These are phyloP conservation scores for Graphiopsis chlorocephala DNA, from an alignment of 2,329 filamentous ascomycete genomes.

Conservation along the genomic window DNA sequence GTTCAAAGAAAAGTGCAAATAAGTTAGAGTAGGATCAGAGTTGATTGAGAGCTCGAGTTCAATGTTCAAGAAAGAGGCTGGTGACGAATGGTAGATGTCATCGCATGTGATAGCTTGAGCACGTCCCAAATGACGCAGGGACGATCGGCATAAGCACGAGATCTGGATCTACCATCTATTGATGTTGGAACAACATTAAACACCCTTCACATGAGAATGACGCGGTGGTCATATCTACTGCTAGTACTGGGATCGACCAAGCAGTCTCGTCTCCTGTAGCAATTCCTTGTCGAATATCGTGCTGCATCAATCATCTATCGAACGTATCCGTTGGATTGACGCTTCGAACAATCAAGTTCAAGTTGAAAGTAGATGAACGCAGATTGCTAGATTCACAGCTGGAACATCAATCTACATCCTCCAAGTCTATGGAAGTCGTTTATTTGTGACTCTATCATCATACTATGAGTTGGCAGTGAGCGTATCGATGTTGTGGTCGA, in stretches of 20 bases:
- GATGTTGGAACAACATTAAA: neutral
- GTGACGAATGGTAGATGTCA: conserved; percentile 15
- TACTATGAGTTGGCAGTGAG: neutral
- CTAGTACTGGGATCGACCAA: neutral
- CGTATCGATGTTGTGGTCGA: neutral
- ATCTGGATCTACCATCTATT: neutral
- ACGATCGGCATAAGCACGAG: neutral
- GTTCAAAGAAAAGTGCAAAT: neutral
- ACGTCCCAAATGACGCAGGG: conserved; percentile 11
- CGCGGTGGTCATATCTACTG: neutral
- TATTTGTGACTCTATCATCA: neutral
- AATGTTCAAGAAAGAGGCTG: neutral
- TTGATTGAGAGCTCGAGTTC: neutral
- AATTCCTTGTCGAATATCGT: neutral
- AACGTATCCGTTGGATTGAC: too few relatives aligned
- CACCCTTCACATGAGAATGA: neutral
- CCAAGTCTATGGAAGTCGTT: neutral
- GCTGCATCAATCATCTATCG: too few relatives aligned
- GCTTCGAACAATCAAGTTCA: too few relatives aligned
- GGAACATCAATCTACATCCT: accelerated
- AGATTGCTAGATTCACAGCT: too few relatives aligned
- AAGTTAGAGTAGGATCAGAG: neutral
- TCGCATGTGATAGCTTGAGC: conserved; percentile 8
- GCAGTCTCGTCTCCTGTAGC: neutral
- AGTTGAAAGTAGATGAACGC: too few relatives aligned